phyloP scores from a whole-genome alignment of 2,329 filamentous ascomycete genomes.

The Exophiala sp. region DNA sequence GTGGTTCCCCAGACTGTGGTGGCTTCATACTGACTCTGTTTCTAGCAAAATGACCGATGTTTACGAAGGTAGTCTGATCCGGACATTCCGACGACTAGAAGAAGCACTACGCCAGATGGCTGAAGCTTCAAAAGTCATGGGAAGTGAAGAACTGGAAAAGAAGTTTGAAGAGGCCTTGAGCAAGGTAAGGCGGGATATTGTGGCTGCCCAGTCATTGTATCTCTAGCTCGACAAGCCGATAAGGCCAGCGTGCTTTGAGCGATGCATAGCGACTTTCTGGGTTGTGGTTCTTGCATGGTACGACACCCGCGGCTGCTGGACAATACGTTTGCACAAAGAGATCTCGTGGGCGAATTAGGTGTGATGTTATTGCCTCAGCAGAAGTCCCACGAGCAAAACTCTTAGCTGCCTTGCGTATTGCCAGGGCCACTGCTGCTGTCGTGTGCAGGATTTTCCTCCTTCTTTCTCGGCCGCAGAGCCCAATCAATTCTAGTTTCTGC shows the following conservation, averaged over 20 bases:
- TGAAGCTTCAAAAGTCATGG: conserved; percentile 95
- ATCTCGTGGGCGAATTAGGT: conserved; percentile 8
- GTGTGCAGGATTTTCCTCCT: not conserved
- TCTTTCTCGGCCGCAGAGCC: not conserved
- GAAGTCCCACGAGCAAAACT: not conserved
- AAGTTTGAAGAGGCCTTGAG: conserved; percentile 26
- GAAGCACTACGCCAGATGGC: conserved; percentile 92
- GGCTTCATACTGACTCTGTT: conserved; percentile 16
- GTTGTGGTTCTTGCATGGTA: conserved; percentile 3
- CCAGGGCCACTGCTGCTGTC: not conserved
- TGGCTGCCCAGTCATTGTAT: conserved; percentile 89
- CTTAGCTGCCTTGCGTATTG: not conserved
- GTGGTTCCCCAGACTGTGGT: conserved; percentile 36
- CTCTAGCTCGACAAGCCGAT: conserved; percentile 39
- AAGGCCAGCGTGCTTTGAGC: conserved; percentile 1
- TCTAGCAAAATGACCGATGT: conserved; percentile 95
- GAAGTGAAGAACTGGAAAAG: conserved; percentile 77
- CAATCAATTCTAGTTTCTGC: conserved; percentile 4
- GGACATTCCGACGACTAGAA: conserved; percentile 89
- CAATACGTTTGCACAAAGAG: conserved; percentile 5
- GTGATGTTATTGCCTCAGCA: conserved; percentile 12
- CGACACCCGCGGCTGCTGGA: conserved; percentile 13
- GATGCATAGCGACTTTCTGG: conserved; percentile 1
- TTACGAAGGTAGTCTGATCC: conserved; percentile 93
- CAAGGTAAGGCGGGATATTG: conserved; percentile 69